Percentiles rank a stretch among this genome's conserved stretches.
Evolutionary conservation across 2,329 filamentous ascomycete species (phyloP).

Genomic region (Xylariomycetidae sp.): DNA sequence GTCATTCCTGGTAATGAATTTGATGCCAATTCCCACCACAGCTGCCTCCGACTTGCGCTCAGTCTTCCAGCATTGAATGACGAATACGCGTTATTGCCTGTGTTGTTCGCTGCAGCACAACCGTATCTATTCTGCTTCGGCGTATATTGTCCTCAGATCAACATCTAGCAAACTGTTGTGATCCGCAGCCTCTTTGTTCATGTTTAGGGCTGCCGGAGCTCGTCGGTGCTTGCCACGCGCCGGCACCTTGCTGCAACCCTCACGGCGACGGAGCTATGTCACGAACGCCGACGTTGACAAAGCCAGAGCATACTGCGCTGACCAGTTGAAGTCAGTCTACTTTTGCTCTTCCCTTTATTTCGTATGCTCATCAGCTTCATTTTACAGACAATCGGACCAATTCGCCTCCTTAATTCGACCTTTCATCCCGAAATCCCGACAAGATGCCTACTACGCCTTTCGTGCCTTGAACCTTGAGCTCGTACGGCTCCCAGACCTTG

Average conservation of each 20-base stretch:
- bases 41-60: too few relatives aligned
- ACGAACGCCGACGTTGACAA: slow-evolving; percentile 47
- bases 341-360: slow-evolving; percentile 1
- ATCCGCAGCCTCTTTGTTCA: slow-evolving; percentile 9
- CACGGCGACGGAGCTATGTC: slow-evolving; percentile 35
- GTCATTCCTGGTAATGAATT: too few relatives aligned
- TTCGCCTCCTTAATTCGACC: slow-evolving; percentile 81
- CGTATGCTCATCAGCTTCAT: slow-evolving; percentile 12
- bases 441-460: slow-evolving; percentile 82
- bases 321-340: slow-evolving; percentile 41
- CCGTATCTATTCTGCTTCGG: too few relatives aligned
- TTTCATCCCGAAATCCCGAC: slow-evolving; percentile 69
- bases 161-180: neutral
- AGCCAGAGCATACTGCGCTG: slow-evolving; percentile 48
- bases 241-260: slow-evolving; percentile 8
- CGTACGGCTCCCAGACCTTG: slow-evolving; percentile 81
- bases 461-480: slow-evolving; percentile 91
- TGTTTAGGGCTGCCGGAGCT: slow-evolving; percentile 20
- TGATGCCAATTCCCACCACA: too few relatives aligned
- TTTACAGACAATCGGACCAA: slow-evolving; percentile 72
- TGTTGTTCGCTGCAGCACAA: too few relatives aligned
- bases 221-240: slow-evolving; percentile 17
- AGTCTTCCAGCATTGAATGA: too few relatives aligned
- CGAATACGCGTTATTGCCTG: too few relatives aligned
- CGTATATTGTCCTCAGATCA: too few relatives aligned